Conservation (phyloP, 768 basidiomycete species). For the Lentinula guzmanii region DNA sequence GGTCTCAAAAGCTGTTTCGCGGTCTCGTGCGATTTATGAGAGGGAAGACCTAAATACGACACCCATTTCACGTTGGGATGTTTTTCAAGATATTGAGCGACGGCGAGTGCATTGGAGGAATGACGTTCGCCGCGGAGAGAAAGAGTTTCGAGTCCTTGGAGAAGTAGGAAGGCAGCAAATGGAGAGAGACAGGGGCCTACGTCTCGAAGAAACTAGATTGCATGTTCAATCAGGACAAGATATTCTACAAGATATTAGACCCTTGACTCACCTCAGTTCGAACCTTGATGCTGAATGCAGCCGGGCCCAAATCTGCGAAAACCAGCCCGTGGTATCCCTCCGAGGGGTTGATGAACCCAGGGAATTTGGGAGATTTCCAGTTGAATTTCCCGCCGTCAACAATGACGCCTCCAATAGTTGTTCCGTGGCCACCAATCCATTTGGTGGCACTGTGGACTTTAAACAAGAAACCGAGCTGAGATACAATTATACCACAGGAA, state of each 20-base stretch:
- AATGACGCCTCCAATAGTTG: conserved; percentile 3
- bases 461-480: background rate
- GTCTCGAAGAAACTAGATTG: conserved; percentile 40
- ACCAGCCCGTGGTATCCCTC: conserved; percentile 52
- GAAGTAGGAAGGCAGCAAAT: conserved; percentile 48
- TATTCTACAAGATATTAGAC: background rate
- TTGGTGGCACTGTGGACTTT: conserved; percentile 57
- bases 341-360: conserved; percentile 47
- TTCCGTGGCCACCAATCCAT: conserved; percentile 59
- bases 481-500: background rate
- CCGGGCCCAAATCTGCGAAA: conserved; percentile 44
- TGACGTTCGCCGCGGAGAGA: conserved; percentile 55
- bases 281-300: conserved; percentile 47
- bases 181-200: conserved; percentile 45
- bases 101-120: conserved; percentile 45
- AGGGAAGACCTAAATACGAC: conserved; percentile 29
- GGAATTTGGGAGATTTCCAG: conserved; percentile 48
- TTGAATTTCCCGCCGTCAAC: conserved; percentile 43
- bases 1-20: conserved; percentile 24
- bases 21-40: conserved; percentile 26
- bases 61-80: conserved; percentile 32
- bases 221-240: background rate
- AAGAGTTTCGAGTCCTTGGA: conserved; percentile 59
- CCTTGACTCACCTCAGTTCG: conserved; percentile 25
- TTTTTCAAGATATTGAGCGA: conserved; percentile 35